These are phyloP conservation scores for Aspergillus sp. DNA, from an alignment of 2,329 filamentous ascomycete genomes.

Conservation along the genomic window DNA sequence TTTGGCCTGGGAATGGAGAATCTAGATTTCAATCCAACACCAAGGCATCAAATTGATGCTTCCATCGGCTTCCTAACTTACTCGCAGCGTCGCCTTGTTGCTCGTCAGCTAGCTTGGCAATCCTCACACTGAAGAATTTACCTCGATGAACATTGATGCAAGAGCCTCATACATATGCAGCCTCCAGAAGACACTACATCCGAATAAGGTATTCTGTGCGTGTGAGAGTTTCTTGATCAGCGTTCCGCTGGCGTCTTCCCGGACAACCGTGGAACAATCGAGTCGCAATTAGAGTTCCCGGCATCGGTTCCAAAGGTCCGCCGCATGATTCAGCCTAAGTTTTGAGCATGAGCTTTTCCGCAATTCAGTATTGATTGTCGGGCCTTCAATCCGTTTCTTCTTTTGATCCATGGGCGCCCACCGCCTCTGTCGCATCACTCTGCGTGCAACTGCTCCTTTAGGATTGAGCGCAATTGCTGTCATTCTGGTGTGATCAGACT, in stretches of 20 bases:
- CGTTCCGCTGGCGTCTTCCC: not conserved
- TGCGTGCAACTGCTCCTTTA: not conserved
- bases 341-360: slow-evolving; percentile 19
- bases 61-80: not conserved
- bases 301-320: slow-evolving; percentile 8
- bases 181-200: not conserved
- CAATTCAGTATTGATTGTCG: slow-evolving; percentile 22
- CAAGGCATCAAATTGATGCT: not conserved
- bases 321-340: not conserved
- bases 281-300: slow-evolving; percentile 11
- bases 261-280: not conserved
- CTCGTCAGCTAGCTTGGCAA: not conserved
- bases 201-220: slow-evolving; percentile 10
- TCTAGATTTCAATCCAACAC: not conserved
- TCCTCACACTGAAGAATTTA: not conserved
- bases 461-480: not conserved
- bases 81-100: not conserved
- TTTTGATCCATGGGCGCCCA: not conserved
- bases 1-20: not conserved
- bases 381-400: not conserved
- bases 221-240: not conserved
- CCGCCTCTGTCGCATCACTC: not conserved
- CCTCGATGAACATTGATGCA: not conserved
- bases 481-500: not conserved
- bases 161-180: slow-evolving; percentile 2